Base-by-base conservation (phyloP, 768 basidiomycete species). In the Pulveroboletus sp. region DNA sequence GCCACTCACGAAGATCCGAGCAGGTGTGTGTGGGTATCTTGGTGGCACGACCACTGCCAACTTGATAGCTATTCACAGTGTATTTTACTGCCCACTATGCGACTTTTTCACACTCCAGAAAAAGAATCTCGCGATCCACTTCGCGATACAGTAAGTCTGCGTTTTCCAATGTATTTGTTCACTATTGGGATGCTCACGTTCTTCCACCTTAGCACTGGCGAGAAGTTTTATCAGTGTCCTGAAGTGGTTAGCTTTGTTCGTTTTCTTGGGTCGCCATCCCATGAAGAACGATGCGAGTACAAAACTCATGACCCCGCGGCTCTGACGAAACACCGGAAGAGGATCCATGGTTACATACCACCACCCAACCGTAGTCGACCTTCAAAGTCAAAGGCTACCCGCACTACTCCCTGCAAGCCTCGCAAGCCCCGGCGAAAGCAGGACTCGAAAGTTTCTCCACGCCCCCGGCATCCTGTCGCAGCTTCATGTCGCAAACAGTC, bases 271-370 rank as follows among this genome's bases (percentile, higher is more conserved):
- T 41, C 35, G 17, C 18, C 37, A 27, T 7, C 27, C 6, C 7
- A 6, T 6, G 49, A 28, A 28, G 39, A 42, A 32, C 42, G 30
- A 2, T 65, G 64, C 36, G 33, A 38, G 1, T 65, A 56, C 43
- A 52, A 37, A 44, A 66, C 64, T 1, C 53, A 54, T 13, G 65
- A 65, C 40, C 65, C 65, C 1, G 60, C 62, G 0, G 53, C 57
- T 11, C 39, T 65, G 38, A 57, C 60, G 7, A 63, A 58, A 30
- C 64, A 65, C 33, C 62, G 65, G 2, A 66, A 61, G 41, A 47
- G 30, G 14, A 14, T 28, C 21, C 64, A 65, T 14, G 54, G 51
- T 2, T 56, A 66, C 36, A 31, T 57, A 11, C 65, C 56, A 14
- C 53, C 18, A 46, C 24, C 39, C 6, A 44, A 10, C 15, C 54